Base-by-base conservation (phyloP, 495 filamentous ascomycete genomes). In the Neurospora sp. region DNA sequence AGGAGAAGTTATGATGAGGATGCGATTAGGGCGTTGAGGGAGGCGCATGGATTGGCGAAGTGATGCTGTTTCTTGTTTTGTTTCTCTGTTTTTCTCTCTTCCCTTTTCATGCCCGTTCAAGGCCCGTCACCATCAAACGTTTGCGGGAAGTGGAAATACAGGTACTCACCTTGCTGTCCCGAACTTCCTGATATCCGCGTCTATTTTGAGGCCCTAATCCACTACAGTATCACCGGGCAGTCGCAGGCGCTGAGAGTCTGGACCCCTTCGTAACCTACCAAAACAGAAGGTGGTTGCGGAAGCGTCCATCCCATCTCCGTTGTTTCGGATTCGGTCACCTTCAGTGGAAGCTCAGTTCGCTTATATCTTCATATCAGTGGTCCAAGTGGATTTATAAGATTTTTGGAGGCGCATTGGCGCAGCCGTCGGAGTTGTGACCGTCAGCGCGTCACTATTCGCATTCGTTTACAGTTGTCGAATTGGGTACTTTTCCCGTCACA, bases 1-100 rank as follows among this genome's bases (percentile, higher is more conserved):
- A 81, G 82, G 74, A 69, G 73, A 7, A 78, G 80, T 69, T 83
- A 77, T 40, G 82, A 83, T 48, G 35, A 38, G n/a, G 82, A 83
- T 59, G 74, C 81, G 2, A 75, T 81, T 22, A 40, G 48, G 2
- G 82, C 81, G 11, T 69, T 83, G 71, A 79, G 71, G 22, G 75
- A 76, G 20, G 81, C 81, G 0, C 81, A 83, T 68, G 77, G 78
- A 16, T 11, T 76, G 41, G 53, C 53, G 5, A 66, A 35, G 53
- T 66, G 3, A 16, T 16, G 31, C 46, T 0, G 22, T 12, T 16
- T 14, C 2, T 61, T 61, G 53, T 61, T 31, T 31, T 31, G 12
- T 61, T 31, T 12, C 11, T 31, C 22, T 1, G 4, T 5, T 16
- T 7, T 61, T 27, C 48, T 27, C 53, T 16, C 22, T 3, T 59